Evolutionary conservation across 2,329 filamentous ascomycete genomes (phyloP).

Genomic region (Sarocladium brachiariae): DNA sequence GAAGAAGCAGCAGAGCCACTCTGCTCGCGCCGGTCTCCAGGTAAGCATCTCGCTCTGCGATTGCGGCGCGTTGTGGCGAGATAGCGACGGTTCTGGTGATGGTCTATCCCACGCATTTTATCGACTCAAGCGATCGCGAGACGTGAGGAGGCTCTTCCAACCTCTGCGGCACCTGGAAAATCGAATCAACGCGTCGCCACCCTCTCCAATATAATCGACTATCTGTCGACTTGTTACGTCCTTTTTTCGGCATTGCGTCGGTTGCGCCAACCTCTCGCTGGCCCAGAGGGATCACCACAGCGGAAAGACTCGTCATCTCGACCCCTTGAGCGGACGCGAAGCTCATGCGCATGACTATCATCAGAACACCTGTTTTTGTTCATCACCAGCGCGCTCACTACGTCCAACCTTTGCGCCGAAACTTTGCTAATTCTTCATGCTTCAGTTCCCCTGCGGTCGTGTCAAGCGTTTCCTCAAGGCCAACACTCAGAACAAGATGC

Average conservation of each 20-base stretch:
- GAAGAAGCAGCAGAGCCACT: conserved; percentile 92
- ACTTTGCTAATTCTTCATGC: neutral
- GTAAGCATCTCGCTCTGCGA: conserved; percentile 45
- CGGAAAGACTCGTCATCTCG: no score
- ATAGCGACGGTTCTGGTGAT: neutral
- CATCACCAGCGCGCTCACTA: neutral
- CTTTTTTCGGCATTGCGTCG: neutral
- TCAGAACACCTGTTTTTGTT: conserved; percentile 11
- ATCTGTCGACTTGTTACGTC: no score
- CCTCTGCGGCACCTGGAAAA: neutral
- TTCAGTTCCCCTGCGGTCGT: conserved; percentile 97
- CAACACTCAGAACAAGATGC: conserved; percentile 99
- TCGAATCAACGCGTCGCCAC: neutral
- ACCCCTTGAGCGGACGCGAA: no score
- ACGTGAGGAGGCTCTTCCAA: neutral
- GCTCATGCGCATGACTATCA: neutral
- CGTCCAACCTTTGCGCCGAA: neutral
- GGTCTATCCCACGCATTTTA: neutral
- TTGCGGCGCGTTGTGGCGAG: neutral
- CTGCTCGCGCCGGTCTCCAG: conserved; percentile 90
- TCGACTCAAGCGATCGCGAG: neutral
- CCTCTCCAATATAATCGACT: neutral
- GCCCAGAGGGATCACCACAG: no score
- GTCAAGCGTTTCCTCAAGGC: conserved; percentile 99
- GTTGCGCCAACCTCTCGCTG: no score